phyloP scores from a whole-genome alignment of 345 rosid species.

The Populus pruinosa region DNA sequence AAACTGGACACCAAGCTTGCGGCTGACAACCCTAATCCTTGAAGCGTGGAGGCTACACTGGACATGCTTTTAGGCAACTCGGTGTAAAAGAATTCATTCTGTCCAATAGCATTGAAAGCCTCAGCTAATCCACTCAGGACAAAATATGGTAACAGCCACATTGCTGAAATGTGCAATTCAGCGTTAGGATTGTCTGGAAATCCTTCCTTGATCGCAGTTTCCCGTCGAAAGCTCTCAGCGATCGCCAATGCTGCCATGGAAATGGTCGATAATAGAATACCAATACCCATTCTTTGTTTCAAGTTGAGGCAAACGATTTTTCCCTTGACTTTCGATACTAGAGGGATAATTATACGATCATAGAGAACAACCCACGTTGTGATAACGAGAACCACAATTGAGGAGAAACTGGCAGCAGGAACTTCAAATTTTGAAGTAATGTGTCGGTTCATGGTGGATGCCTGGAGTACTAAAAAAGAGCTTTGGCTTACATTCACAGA shows the following conservation, averaged over 20 bases:
- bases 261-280: too few species aligned
- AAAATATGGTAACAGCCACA: slow-evolving; percentile 70
- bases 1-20: too few species aligned
- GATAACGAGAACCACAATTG: slow-evolving; percentile 48
- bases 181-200: slow-evolving; percentile 15
- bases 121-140: slow-evolving; percentile 61
- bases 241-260: too few species aligned
- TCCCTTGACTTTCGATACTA: too few species aligned
- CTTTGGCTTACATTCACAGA: slow-evolving; percentile 56
- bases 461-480: slow-evolving; percentile 58
- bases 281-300: too few species aligned
- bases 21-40: too few species aligned
- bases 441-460: slow-evolving; percentile 63
- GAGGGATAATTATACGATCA: slow-evolving; percentile 47
- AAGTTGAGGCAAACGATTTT: too few species aligned
- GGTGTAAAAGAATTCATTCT: slow-evolving; percentile 67
- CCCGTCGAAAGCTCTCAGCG: too few species aligned
- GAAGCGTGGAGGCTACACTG: slow-evolving; percentile 43
- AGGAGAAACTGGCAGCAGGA: slow-evolving; percentile 64
- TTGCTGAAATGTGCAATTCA: slow-evolving; percentile 43
- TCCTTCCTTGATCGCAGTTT: slow-evolving; percentile 32
- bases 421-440: slow-evolving; percentile 49
- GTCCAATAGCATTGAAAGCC: slow-evolving; percentile 66
- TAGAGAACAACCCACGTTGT: slow-evolving; percentile 54
- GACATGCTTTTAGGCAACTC: slow-evolving; percentile 82